Base-by-base conservation (phyloP, 78 protist genomes). In the Ministeria vibrans region DNA sequence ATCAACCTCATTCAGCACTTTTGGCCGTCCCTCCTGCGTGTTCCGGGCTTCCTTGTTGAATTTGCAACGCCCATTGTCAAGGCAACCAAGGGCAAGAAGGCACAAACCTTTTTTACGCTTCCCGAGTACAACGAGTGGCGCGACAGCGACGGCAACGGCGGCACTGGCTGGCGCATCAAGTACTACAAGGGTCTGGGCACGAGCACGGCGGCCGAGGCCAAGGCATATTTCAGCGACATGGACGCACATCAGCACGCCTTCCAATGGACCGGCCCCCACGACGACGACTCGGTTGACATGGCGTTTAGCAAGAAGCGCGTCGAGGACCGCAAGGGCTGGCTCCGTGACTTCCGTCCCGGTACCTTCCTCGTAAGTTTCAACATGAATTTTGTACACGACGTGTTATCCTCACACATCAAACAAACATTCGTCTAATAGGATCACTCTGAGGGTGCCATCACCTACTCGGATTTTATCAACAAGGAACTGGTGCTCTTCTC, bases 171-270 rank as follows among this genome's bases (percentile, higher is more conserved):
- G 91, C 64, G 22, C 32, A 72, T 92, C 83, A 96, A 94, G 85
- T 97, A 97, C 92, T 97, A 97, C 95, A 97, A 97, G 87, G 97
- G 99, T 51, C 88, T 98, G 77, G 99, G 99, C 41, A 97, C 99
- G n/a, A 81, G 85, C 70, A 74, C 90, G 6, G 45, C 92, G 41
- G 23, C 46, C 23, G 99, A 98, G 80, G 99, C 96, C 44, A 88
- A 88, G 80, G 96, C 92, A 78, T 97, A 98, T 74, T 98, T 98
- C 43, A 28, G 81, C 3, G 75, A 91, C 72, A 78, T 98, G 49
- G 76, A 25, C 42, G 9, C 4, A 32, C 99, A 97, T 71, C 75
- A 73, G 70, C 85, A 85, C 38, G 53, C 34, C 38, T 94, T 97
- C 86, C 25, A 27, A 39, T 88, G 81, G 87, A 28, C 0, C 41